phyloP scores from a whole-genome alignment of 148 eudicot genomes.

The Selenicereus undatus region DNA sequence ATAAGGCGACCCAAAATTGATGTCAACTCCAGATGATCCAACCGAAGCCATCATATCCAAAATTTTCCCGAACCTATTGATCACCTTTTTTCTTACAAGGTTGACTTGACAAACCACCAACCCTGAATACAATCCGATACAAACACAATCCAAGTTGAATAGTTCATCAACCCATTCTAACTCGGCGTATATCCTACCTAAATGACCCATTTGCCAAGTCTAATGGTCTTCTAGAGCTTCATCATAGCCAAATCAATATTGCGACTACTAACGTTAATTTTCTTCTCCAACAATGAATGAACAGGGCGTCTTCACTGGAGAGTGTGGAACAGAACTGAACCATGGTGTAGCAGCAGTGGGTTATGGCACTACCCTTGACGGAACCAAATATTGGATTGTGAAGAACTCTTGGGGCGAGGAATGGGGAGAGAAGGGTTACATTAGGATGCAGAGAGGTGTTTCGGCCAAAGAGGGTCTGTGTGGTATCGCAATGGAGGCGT shows the following conservation, averaged over 20 bases:
- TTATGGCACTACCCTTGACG: constrained; percentile 69
- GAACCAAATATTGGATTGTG: constrained; percentile 83
- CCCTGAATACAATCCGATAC: too few species aligned
- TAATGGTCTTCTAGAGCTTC: too few species aligned
- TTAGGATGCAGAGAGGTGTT: constrained; percentile 53
- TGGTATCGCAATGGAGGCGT: constrained; percentile 76
- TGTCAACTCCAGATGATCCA: neutral
- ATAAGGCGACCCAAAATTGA: neutral
- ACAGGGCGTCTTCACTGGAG: constrained; percentile 74
- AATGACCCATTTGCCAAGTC: too few species aligned
- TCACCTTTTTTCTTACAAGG: too few species aligned
- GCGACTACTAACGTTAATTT: neutral
- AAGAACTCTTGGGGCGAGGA: constrained; percentile 80
- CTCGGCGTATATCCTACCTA: too few species aligned
- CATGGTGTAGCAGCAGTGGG: constrained; percentile 81
- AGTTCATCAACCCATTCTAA: too few species aligned
- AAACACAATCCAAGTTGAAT: too few species aligned
- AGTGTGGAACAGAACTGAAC: constrained; percentile 61
- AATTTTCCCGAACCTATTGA: neutral
- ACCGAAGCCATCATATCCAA: neutral
- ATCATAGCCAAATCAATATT: too few species aligned
- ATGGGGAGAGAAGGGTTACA: constrained; percentile 87
- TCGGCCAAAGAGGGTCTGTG: constrained; percentile 51
- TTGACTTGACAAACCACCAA: too few species aligned
- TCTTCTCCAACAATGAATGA: neutral